Conservation (phyloP, 2,329 filamentous ascomycete species). For the Talaromyces funiculosus region DNA sequence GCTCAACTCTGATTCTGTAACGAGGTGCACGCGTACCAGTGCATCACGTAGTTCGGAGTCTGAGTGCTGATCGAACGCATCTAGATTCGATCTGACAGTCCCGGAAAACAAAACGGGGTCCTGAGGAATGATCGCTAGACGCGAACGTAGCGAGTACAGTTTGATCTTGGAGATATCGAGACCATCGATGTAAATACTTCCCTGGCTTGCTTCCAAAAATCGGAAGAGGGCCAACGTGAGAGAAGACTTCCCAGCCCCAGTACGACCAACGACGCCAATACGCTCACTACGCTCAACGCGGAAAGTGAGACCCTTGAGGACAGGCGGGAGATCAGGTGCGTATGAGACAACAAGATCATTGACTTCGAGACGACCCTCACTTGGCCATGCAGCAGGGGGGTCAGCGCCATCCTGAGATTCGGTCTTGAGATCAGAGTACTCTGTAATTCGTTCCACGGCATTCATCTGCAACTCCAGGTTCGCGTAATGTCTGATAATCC, state of each 20-base stretch:
- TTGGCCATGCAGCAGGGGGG: constrained; percentile 69
- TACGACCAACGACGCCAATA: constrained; percentile 71
- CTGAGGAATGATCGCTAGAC: constrained; percentile 75
- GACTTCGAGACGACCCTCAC: constrained; percentile 67
- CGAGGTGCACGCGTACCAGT: constrained; percentile 65
- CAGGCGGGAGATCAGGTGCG: constrained; percentile 63
- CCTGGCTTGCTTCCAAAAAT: constrained; percentile 64
- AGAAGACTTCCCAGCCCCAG: constrained; percentile 72
- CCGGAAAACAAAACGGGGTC: constrained; percentile 79
- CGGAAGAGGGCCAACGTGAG: constrained; percentile 71
- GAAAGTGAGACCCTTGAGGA: constrained; percentile 66
- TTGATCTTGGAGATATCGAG: constrained; percentile 68
- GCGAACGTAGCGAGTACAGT: constrained; percentile 64
- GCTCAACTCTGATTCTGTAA: constrained; percentile 32
- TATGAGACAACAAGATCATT: constrained; percentile 66
- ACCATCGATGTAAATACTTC: constrained; percentile 65
- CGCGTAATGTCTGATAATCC: constrained; percentile 62
- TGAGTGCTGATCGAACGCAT: constrained; percentile 66
- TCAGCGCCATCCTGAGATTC: constrained; percentile 58
- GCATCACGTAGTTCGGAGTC: constrained; percentile 66
- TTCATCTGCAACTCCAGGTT: constrained; percentile 75
- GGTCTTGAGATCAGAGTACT: constrained; percentile 64
- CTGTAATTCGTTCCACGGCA: constrained; percentile 67
- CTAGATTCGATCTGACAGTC: constrained; percentile 69
- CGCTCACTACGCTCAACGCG: constrained; percentile 61